A percentile compares a stretch with the other conserved stretches of the same genome.
phyloP scores from a whole-genome alignment of 2,329 filamentous ascomycete genomes.

The Colletotrichum sp. region DNA sequence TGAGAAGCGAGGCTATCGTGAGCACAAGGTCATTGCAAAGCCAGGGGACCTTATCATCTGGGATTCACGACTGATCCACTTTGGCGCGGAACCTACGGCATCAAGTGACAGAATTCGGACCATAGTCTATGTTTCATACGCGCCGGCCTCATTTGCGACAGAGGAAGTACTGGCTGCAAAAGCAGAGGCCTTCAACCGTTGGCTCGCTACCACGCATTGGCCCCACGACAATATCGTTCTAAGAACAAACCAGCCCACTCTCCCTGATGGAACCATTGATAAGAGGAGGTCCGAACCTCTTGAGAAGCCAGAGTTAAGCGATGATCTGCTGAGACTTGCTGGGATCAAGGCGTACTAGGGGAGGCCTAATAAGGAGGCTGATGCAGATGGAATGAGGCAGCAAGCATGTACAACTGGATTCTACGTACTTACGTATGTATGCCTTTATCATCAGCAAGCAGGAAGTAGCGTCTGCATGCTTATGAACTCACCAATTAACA shows the following conservation, averaged over 20 bases:
- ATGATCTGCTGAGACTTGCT: not conserved
- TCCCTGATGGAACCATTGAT: conserved; percentile 24
- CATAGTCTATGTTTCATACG: conserved; percentile 39
- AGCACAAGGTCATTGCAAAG: conserved; percentile 36
- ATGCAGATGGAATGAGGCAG: not conserved
- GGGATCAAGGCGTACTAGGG: not conserved
- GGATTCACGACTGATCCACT: conserved; percentile 39
- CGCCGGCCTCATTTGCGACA: conserved; percentile 37
- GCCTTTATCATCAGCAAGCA: not conserved
- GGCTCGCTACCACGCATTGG: conserved; percentile 33
- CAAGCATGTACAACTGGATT: not conserved
- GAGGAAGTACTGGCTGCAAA: conserved; percentile 24
- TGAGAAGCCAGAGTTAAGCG: not conserved
- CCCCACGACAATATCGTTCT: conserved; percentile 40
- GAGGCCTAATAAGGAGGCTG: not conserved
- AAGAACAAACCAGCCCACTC: conserved; percentile 23
- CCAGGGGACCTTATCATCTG: conserved; percentile 39
- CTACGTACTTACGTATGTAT: not conserved
- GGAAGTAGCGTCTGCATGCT: not conserved
- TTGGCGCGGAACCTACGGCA: conserved; percentile 19
- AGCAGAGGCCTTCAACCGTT: conserved; percentile 26
- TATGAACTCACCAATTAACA: not conserved
- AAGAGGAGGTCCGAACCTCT: not conserved
- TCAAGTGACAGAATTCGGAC: conserved; percentile 37
- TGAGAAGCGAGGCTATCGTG: conserved; percentile 30